Evolutionary conservation across 2,329 filamentous ascomycete genomes (phyloP).

Genomic region (Diplodia sapinea): DNA sequence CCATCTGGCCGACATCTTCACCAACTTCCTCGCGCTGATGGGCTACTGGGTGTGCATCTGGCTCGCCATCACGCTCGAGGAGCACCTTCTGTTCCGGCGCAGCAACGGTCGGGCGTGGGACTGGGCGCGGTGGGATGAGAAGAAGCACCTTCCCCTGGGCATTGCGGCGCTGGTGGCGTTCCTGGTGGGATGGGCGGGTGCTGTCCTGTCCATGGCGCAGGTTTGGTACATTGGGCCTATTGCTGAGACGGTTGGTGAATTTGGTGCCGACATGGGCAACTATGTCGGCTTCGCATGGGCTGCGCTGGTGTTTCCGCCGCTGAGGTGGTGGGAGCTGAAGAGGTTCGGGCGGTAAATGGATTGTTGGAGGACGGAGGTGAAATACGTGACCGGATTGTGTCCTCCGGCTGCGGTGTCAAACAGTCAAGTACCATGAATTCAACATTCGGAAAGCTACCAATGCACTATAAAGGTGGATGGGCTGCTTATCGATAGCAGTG

Average conservation of each 20-base stretch:
- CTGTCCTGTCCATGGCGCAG: constrained; percentile 71
- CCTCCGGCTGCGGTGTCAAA: neutral
- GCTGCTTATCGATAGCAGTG: constrained; percentile 21
- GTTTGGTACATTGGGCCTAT: constrained; percentile 72
- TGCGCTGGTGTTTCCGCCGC: constrained; percentile 61
- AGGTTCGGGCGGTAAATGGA: constrained; percentile 53
- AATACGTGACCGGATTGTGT: neutral
- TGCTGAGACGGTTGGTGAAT: constrained; percentile 61
- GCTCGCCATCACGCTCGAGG: constrained; percentile 66
- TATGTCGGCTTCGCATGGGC: constrained; percentile 67
- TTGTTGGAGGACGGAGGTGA: too few species aligned
- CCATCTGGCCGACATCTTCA: constrained; percentile 68
- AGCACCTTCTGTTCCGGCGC: constrained; percentile 66
- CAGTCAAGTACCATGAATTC: neutral
- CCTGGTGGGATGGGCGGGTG: constrained; percentile 68
- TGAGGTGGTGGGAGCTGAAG: constrained; percentile 60
- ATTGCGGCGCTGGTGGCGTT: constrained; percentile 67
- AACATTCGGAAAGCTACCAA: neutral
- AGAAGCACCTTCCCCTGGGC: constrained; percentile 64
- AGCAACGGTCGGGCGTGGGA: constrained; percentile 44
- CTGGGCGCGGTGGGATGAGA: constrained; percentile 67
- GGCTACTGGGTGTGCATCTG: constrained; percentile 73
- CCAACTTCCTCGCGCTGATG: constrained; percentile 73
- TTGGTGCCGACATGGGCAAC: constrained; percentile 66
- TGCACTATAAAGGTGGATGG: too few species aligned